Base-by-base conservation (phyloP, 441 rosid genomes). In the Bocquillonia castaneifolia region DNA sequence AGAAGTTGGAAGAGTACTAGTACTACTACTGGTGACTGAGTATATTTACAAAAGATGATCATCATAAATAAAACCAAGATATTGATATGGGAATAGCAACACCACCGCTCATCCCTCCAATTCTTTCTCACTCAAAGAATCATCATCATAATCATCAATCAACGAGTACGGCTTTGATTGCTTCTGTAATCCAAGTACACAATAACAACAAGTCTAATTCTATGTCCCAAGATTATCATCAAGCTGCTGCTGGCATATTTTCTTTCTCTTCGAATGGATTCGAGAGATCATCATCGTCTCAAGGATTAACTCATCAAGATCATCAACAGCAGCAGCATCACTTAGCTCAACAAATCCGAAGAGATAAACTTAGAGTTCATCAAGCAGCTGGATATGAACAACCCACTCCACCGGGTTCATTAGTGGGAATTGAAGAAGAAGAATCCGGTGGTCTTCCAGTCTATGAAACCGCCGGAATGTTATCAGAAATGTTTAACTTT, bases 401-500 rank as follows among this genome's bases (percentile, higher is more conserved):
- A 0, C 79, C 76, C 0, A 75, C 82, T 39, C 83, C 77, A 31
- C 74, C 64, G 0, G 81, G 85, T 14, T 73, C 84, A 50, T 74
- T 82, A 63, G 80, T 79, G 2, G 88, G 88, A 52, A 76, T 80
- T 13, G 89, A 71, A 59, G 85, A 76, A 32, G 92, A 84, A 66
- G 88, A 83, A 65, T 73, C 89, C 32, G 69, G 63, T 51, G 79
- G 78, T 10, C 79, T 85, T 66, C 93, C 94, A 26, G 92, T 74
- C 17, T 91, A 93, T 29, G 93, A 89, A 77, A 77, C 88, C 0
- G 85, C 91, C 61, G 97, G 97, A 28, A 90, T 93, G 89, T 74
- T 89, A 76, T 91, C 97, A 3, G 99, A 93, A 74, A 93, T 89
- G 99, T 88, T 93, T 78, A 88, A 82, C 80, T 89, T 88, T 61